Evolutionary conservation across 2,329 filamentous ascomycete species (phyloP), one percentile per base, ranked within the genome.

Genomic region (Fusarium pseudocircinatum): DNA sequence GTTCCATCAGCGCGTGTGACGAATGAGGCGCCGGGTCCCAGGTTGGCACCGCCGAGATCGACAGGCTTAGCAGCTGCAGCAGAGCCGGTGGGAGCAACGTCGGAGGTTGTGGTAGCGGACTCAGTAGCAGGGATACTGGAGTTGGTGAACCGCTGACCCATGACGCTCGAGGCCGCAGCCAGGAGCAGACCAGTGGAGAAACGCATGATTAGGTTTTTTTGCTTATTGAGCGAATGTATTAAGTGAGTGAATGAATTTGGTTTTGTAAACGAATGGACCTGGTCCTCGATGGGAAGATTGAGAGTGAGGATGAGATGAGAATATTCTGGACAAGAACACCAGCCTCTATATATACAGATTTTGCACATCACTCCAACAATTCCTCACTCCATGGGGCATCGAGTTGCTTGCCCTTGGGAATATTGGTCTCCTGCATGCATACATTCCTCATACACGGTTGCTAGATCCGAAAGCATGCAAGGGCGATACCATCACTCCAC

Each of bases 131-230:
- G 42, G 1, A 37, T 34, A 44, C 71, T 70, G 4, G 56, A 34
- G 72, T 75, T 74, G 59, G 72, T 74, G 62, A 73, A 75, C 2
- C 69, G 60, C 69, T 75, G 72, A 14, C 58, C 72, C 18, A 70
- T 24, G 30, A 37, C 69, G 22, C 60, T 43, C 49, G 72, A 65
- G 67, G 71, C 72, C 57, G 61, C 16, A 13, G 64, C 69, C 72
- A 63, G 15, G 34, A 74, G 69, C 11, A 75, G 3, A 20, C 42
- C 49, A 24, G 50, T 36, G 6, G 69, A 34, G 59, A 74, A 67
- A 44, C 72, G 72, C 72, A 74, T 74, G 46, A 67, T 54, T 69
- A 52, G 16, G 20, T 13, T 46, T 52, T 49, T 18, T 56, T 37
- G 34, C 24, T 40, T 12, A 15, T 42, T 47, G 26, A 65, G 44